Evolutionary conservation across 1,139 yeast genomes (phyloP).

Genomic region (Protomyces macrosporus): DNA sequence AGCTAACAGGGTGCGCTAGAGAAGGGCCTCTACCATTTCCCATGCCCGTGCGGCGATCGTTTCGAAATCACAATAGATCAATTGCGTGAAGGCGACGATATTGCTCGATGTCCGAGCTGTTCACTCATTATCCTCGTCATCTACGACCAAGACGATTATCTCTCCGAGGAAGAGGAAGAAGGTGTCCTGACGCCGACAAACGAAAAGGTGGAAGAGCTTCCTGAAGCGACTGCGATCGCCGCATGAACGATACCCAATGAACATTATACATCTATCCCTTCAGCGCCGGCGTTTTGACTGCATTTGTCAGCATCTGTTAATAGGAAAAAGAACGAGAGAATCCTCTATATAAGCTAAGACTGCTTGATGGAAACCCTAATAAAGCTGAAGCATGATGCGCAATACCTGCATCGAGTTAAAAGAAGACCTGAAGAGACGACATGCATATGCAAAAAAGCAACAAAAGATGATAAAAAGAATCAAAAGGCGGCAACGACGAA

Average conservation of each 20-base stretch:
- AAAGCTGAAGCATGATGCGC: no score
- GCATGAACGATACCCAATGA: not conserved
- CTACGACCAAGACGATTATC: constrained; percentile 48
- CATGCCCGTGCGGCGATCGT: constrained; percentile 97
- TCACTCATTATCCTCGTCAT: constrained; percentile 88
- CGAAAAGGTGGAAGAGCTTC: not conserved
- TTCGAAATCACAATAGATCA: constrained; percentile 77
- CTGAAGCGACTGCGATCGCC: not conserved
- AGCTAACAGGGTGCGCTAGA: constrained; percentile 47
- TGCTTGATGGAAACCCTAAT: no score
- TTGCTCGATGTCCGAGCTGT: constrained; percentile 96
- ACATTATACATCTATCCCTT: no score
- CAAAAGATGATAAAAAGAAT: not conserved
- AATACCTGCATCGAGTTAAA: no score
- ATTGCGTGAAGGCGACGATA: constrained; percentile 72
- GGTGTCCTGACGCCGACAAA: not conserved
- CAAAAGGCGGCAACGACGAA: not conserved
- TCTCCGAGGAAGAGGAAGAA: constrained; percentile 20
- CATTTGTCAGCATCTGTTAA: no score
- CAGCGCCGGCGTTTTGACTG: no score
- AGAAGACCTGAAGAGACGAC: no score
- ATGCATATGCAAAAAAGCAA: not conserved
- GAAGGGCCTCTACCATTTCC: constrained; percentile 79
- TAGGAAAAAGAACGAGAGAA: no score
- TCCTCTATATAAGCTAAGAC: no score